Evolutionary conservation across 768 basidiomycete genomes (phyloP), one percentile per base, ranked within the genome.

Genomic region (Mycena albidolilacea): DNA sequence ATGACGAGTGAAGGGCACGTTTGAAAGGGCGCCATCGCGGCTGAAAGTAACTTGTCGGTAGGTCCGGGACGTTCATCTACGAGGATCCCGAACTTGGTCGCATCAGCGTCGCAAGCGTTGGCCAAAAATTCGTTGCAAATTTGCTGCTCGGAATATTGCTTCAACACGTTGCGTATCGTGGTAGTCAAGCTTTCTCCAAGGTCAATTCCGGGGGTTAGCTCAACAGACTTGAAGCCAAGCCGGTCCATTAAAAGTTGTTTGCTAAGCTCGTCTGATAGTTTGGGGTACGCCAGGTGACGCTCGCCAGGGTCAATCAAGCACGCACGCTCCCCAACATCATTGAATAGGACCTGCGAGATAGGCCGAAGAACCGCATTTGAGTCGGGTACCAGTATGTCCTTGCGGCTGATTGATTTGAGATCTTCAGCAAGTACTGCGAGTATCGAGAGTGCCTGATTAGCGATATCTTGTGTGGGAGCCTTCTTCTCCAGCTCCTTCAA

Each of bases 121-220:
- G 89, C 89, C 7, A 90, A 69, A 73, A 89, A 89, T 69, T 90
- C 89, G 2, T 82, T 83, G 44, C 86, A 77, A 11, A 88, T 82
- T 64, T 89, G 86, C 8, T 81, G 79, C 8, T 81, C 80, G 7
- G 81, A 81, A 62, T 90, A 90, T 23, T 85, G 81, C 19, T 75
- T 78, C 12, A 90, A 77, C 0, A 83, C 83, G 15, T 84, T 84
- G 5, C 79, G 77, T 17, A 90, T 88, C 2, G 86, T 84, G 0
- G 82, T 85, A 5, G 83, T 79, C 6, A 86, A 79, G 30, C 82
- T 80, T 68, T 87, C 85, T 3, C 84, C 85, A 82, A 89, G 85
- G 64, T 87, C 85, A 12, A 82, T 77, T 0, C 81, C 82, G 6
- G 80, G 71, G 0, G 75, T 77, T 12, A 81, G 46, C 21, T 85